Evolutionary conservation across 2,329 filamentous ascomycete genomes (phyloP), one percentile per base, ranked within the genome.

Genomic region (Hymenoscyphus fructigenus): DNA sequence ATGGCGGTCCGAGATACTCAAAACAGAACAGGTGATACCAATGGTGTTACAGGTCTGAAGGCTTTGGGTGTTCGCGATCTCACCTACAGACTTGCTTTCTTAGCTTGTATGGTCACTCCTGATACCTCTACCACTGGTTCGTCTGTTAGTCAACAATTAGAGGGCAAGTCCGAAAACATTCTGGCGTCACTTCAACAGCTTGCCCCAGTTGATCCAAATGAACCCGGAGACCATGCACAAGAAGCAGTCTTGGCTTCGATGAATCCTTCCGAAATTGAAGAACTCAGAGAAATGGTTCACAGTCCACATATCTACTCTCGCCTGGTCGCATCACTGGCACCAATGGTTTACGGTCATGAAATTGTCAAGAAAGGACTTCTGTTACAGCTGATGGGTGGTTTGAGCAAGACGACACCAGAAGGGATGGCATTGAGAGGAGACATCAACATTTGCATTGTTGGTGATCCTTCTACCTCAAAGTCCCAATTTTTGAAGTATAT

Each of bases 401-500:
- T 99, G 1, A 88, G 88, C 79, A 99, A 99, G 78, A 86, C 86
- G 26, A 99, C 95, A 0, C 85, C 92, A 0, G 95, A 99, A 79
- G 94, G 92, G 67, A 97, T 99, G 92, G 88, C 93, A 68, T 84
- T 99, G 55, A 89, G 95, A 84, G 95, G 95, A 71, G 95, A 99
- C 75, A 93, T 99, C 82, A 99, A 99, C 80, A 96, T 99, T 68
- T 99, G 95, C 78, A 92, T 99, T 71, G 95, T 99, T 65, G 95
- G 95, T 66, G 95, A 99, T 75, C 95, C 95, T 0, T 96, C 92
- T 12, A 99, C 95, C 1, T 96, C 92, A 70, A 99, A 99, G 78
- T 97, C 93, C 36, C 95, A 99, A 73, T 99, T 99, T 78, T 82
- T 99, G 72, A 98, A 98, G 81, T 99, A 99, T 75, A 91, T 99